Evolutionary conservation across 306 rosid genomes (phyloP), one percentile per base, ranked within the genome.

Genomic region (Alnus rubra): DNA sequence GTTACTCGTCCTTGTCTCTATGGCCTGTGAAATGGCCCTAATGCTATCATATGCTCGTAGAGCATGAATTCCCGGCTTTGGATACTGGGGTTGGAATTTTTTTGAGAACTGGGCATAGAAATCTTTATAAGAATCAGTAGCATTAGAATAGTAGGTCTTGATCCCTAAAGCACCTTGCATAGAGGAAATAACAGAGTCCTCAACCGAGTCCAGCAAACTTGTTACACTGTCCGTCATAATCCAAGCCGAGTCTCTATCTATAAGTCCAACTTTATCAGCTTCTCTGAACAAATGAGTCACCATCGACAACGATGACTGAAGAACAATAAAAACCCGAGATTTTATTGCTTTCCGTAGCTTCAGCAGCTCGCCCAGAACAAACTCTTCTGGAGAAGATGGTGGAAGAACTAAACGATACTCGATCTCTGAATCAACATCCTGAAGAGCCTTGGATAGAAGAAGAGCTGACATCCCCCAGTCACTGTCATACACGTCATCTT

Each of bases 161-260:
- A 90, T 88, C 81, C 96, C 97, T 54, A 90, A 78, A 54, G 90
- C 82, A 67, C 93, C 97, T 79, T 83, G 80, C 93, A 88, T 89
- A 23, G n/a, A n/a, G n/a, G n/a, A n/a, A n/a, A n/a, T n/a, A n/a
- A n/a, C n/a, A n/a, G n/a, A n/a, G n/a, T n/a, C n/a, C n/a, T n/a
- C n/a, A n/a, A n/a, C n/a, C n/a, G n/a, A n/a, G n/a, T n/a, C 88
- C 28, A 92, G 69, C 19, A 79, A 63, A 84, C 88, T 88, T 2
- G 92, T 80, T 55, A 86, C 70, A 50, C 88, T 82, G 81, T 90
- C 96, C 14, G 93, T 74, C 49, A 90, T 42, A 62, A 90, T 89
- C 97, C 96, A 92, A 80, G 75, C 88, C 12, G 97, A 86, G 0
- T 82, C 90, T 52, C 60, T 84, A 33, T 67, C 85, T 60, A 88